Conservation (phyloP, 2,329 filamentous ascomycete species). For the Ceratocystis cubensis region DNA sequence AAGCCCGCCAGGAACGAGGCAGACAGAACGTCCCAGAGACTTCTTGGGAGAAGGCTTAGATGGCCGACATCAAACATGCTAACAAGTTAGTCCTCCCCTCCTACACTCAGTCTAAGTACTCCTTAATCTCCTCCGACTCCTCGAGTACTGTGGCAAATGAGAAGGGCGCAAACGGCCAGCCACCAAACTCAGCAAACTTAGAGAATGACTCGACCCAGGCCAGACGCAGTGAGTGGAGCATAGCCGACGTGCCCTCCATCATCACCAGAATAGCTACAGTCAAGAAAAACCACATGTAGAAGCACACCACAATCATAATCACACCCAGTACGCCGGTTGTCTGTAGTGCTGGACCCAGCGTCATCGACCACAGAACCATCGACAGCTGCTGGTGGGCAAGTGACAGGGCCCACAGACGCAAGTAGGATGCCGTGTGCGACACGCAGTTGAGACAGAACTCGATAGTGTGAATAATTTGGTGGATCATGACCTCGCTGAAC, state of each 20-base stretch:
- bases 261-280: conserved; percentile 59
- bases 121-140: conserved; percentile 56
- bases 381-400: conserved; percentile 96
- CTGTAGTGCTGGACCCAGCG: conserved; percentile 62
- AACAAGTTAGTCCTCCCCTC: neutral
- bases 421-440: conserved; percentile 95
- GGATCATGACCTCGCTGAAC: conserved; percentile 94
- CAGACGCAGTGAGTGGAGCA: conserved; percentile 74
- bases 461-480: conserved; percentile 97
- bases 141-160: conserved; percentile 75
- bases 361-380: conserved; percentile 94
- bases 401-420: conserved; percentile 94
- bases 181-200: conserved; percentile 89
- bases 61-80: neutral
- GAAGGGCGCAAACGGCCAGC: conserved; percentile 77
- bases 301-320: conserved; percentile 67
- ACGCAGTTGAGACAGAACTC: conserved; percentile 99
- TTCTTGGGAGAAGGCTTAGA: too few relatives aligned
- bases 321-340: conserved; percentile 56
- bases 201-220: conserved; percentile 98
- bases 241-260: conserved; percentile 93
- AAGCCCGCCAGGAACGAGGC: too few relatives aligned
- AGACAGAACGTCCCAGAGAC: too few relatives aligned
- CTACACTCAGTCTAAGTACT: conserved; percentile 37
- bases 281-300: conserved; percentile 86